A percentile compares a stretch with the other conserved stretches of the same genome.
These are phyloP conservation scores for Trypanosoma scelopori DNA, from an alignment of 208 protist genomes.

Conservation along the genomic window DNA sequence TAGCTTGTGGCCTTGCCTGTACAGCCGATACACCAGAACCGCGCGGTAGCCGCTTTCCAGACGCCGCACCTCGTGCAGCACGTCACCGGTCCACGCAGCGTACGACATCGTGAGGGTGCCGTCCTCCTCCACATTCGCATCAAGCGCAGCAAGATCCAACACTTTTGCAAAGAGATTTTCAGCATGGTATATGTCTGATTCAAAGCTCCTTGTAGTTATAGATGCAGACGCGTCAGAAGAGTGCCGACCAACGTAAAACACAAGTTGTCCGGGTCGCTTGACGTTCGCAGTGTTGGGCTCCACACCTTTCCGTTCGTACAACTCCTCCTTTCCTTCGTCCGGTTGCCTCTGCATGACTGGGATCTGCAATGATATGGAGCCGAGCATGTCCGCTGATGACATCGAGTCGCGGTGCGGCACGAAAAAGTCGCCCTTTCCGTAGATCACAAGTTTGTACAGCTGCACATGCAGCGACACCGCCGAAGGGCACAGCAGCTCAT, in stretches of 20 bases:
- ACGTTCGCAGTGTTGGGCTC: not conserved
- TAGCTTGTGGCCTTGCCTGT: slow-evolving; percentile 9
- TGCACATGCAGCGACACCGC: slow-evolving; percentile 14
- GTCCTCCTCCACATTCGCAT: not conserved
- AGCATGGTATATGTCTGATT: not conserved
- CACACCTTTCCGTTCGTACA: no score
- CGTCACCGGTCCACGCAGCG: slow-evolving; percentile 22
- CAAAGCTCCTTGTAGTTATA: not conserved
- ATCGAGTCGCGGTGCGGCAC: slow-evolving; percentile 24
- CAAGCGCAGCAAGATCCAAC: slow-evolving; percentile 1
- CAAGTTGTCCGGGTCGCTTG: slow-evolving; percentile 13
- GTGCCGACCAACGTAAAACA: slow-evolving; percentile 17
- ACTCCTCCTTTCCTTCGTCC: not conserved
- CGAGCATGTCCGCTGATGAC: slow-evolving; percentile 19
- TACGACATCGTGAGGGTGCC: slow-evolving; percentile 11
- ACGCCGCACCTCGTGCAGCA: slow-evolving; percentile 21
- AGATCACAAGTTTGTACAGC: slow-evolving; percentile 23
- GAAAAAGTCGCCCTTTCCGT: slow-evolving; percentile 27
- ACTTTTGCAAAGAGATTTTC: not conserved
- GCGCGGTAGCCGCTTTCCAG: slow-evolving; percentile 14
- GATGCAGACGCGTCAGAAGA: not conserved
- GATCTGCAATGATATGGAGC: slow-evolving; percentile 18
- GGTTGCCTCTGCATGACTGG: slow-evolving; percentile 1
- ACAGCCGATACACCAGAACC: slow-evolving; percentile 20
- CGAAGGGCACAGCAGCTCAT: slow-evolving; percentile 15